Conservation (phyloP, 1,139 yeast genomes). For the Nakaseomyces uthaithaninus region DNA sequence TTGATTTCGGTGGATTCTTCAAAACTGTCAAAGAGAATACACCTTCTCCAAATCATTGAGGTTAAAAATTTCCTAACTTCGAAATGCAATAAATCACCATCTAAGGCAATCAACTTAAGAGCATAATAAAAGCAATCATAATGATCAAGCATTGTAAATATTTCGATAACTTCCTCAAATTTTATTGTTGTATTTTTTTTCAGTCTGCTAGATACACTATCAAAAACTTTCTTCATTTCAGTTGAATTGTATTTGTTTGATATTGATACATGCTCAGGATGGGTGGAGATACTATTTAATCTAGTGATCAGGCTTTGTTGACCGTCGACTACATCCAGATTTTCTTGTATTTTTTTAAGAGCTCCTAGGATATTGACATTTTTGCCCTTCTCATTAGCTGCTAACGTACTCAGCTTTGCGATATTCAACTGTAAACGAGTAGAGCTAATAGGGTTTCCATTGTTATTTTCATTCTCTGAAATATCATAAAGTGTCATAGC, state of each 20-base stretch:
- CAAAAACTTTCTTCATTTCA: constrained; percentile 16
- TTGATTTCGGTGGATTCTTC: constrained; percentile 36
- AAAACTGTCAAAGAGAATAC: constrained; percentile 52
- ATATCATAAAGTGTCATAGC: constrained; percentile 41
- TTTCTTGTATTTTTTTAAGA: constrained; percentile 41
- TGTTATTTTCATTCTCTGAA: constrained; percentile 28
- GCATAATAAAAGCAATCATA: constrained; percentile 37
- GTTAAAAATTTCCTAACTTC: constrained; percentile 30
- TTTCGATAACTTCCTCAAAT: constrained; percentile 44
- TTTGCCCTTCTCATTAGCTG: constrained; percentile 17
- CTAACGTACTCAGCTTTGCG: constrained; percentile 51
- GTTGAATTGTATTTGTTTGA: constrained; percentile 6
- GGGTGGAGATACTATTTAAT: constrained; percentile 18
- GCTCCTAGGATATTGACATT: constrained; percentile 23
- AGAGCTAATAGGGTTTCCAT: constrained; percentile 39
- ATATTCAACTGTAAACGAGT: constrained; percentile 57
- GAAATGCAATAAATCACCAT: constrained; percentile 28
- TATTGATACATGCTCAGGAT: background rate
- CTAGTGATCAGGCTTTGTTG: constrained; percentile 39
- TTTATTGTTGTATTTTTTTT: constrained; percentile 36
- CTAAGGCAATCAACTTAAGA: constrained; percentile 35
- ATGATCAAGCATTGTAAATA: constrained; percentile 45
- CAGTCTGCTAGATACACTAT: constrained; percentile 13
- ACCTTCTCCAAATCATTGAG: constrained; percentile 53
- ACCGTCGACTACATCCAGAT: constrained; percentile 41